phyloP scores from a whole-genome alignment of 2,329 filamentous ascomycete species.

The Sporothrix sp. region DNA sequence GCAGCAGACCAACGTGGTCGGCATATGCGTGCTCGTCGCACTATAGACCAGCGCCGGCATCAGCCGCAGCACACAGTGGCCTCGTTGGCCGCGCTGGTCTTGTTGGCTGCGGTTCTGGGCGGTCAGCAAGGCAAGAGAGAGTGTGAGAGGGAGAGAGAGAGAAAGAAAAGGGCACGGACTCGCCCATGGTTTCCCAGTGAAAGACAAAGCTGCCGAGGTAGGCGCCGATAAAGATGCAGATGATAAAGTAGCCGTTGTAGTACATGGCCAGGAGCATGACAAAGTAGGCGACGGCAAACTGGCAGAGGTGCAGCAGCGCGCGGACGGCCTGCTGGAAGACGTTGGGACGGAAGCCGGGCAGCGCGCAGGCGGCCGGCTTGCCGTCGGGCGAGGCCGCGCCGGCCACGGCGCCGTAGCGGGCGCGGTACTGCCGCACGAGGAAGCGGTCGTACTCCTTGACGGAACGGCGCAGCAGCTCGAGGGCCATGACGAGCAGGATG shows the following conservation, averaged over 20 bases:
- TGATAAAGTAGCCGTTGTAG: slow-evolving; percentile 65
- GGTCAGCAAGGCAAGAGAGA: too few relatives aligned
- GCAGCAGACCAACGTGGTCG: too few relatives aligned
- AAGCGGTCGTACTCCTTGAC: slow-evolving; percentile 64
- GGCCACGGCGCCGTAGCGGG: slow-evolving; percentile 2
- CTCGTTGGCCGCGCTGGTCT: slow-evolving; percentile 21
- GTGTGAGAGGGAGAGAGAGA: too few relatives aligned
- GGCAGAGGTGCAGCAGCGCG: slow-evolving; percentile 56
- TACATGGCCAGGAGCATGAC: slow-evolving; percentile 63
- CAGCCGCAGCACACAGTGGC: slow-evolving; percentile 23
- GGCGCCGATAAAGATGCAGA: slow-evolving; percentile 69
- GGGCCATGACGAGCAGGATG: slow-evolving; percentile 58
- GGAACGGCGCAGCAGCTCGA: slow-evolving; percentile 62
- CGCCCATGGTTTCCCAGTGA: slow-evolving; percentile 51
- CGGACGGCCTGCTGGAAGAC: slow-evolving; percentile 56
- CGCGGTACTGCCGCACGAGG: slow-evolving; percentile 38
- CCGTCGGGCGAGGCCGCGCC: too few relatives aligned
- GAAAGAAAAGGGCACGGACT: slow-evolving; percentile 13
- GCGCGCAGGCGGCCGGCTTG: not conserved
- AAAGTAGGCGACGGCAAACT: slow-evolving; percentile 69
- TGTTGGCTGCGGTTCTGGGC: not conserved
- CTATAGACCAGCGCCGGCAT: too few relatives aligned
- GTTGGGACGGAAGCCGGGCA: slow-evolving; percentile 41
- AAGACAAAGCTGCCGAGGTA: slow-evolving; percentile 65
- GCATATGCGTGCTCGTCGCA: too few relatives aligned